Evolutionary conservation across 1,284 basidiomycete species (phyloP), one percentile per base, ranked within the genome.

Genomic region (Dichomitus squalens): DNA sequence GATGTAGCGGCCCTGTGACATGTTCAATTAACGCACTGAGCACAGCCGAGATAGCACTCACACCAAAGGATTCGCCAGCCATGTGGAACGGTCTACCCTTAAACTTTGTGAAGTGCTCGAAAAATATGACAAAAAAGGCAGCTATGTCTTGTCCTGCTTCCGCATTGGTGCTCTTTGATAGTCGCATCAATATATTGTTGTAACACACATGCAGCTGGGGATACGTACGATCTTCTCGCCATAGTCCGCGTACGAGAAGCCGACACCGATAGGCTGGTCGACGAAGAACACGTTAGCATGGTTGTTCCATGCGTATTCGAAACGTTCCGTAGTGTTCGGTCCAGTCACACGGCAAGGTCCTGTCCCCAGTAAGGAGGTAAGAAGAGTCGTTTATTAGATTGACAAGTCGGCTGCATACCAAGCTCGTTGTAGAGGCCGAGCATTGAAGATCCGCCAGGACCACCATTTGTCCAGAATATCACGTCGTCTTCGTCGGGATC

Each of bases 211-310:
- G 11, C 29, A 11, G 5, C 29, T 31, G 29, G 29, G 11, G 29
- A 31, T 31, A 11, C 29, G 29, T 11, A 31, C 29, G 5, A 31
- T 31, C 11, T 31, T 31, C 29, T 31, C 29, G 29, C 29, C 29
- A 11, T 31, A 31, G 29, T 90, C 85, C 0, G 86, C 84, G 64
- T 90, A 89, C 1, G 85, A 87, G 72, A 86, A 92, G 2, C 90
- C 89, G 12, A 81, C 79, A 2, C 81, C 81, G 44, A 83, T 71
- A 1, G 84, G 85, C 61, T 85, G 84, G 66, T 90, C 88, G 52
- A 90, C 73, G 70, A 89, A 89, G 72, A 90, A 86, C 11, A 89
- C 71, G 59, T 87, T 87, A 3, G 86, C 86, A 29, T 87, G 83
- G 25, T 76, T 75, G 65, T 86, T 90, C 88, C 88, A 91, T 0